phyloP scores from a whole-genome alignment of 345 rosid genomes.

The Brassica juncea region DNA sequence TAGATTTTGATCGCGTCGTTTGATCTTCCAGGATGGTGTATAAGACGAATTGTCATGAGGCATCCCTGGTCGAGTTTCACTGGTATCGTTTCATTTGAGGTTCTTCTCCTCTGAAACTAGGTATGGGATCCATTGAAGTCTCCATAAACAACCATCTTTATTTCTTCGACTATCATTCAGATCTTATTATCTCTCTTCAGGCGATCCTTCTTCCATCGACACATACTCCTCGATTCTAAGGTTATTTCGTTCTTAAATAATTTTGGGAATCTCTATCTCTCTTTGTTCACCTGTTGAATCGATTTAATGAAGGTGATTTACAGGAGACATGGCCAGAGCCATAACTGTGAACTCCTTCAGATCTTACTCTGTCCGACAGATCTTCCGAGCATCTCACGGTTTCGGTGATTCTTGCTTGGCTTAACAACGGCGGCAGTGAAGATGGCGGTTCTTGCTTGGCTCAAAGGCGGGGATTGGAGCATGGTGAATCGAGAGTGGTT shows the following conservation, averaged over 20 bases:
- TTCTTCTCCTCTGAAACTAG: too few relatives aligned
- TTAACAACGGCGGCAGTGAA: neutral
- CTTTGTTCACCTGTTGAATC: neutral
- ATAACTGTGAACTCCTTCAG: neutral
- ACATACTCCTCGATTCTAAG: neutral
- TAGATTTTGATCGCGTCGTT: too few relatives aligned
- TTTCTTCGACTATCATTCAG: neutral
- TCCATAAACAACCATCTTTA: neutral
- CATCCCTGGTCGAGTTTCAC: too few relatives aligned
- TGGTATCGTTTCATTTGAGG: too few relatives aligned
- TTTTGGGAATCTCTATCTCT: neutral
- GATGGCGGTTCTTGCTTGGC: neutral
- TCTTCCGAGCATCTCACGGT: neutral
- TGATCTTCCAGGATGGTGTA: too few relatives aligned
- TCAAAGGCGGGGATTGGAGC: neutral
- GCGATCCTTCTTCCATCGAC: neutral
- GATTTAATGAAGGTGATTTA: neutral
- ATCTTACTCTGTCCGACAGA: too few relatives aligned
- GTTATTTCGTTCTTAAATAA: neutral
- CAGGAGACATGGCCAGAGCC: neutral
- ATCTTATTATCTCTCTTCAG: neutral
- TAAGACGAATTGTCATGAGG: too few relatives aligned
- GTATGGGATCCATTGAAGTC: neutral
- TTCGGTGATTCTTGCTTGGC: neutral
- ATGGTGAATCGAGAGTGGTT: neutral